Evolutionary conservation across 2,329 filamentous ascomycete genomes (phyloP).

Genomic region (Chaetomium olivaceum): DNA sequence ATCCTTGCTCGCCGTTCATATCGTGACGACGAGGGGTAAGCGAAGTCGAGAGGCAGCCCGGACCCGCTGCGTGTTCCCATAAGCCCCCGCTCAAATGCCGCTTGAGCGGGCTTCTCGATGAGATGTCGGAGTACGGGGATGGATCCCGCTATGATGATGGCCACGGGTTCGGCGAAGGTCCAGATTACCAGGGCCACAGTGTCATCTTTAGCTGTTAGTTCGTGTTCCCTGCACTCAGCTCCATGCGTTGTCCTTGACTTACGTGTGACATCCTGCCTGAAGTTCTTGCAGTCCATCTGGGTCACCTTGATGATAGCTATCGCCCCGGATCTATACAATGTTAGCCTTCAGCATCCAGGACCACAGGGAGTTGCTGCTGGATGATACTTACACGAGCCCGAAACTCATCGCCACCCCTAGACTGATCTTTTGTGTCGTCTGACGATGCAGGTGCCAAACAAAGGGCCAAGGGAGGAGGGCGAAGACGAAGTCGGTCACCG

Average conservation of each 20-base stretch:
- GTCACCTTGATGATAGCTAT: slow-evolving; percentile 13
- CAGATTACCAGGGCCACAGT: slow-evolving; percentile 11
- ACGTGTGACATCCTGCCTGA: slow-evolving; percentile 11
- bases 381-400: slow-evolving; percentile 2
- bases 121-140: slow-evolving; percentile 7
- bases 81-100: slow-evolving; percentile 41
- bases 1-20: background rate
- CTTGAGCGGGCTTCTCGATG: background rate
- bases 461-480: slow-evolving; percentile 16
- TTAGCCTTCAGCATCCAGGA: background rate
- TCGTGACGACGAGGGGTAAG: background rate
- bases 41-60: background rate
- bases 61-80: no score
- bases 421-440: background rate
- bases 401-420: slow-evolving; percentile 10
- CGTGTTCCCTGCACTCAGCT: background rate
- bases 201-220: slow-evolving; percentile 4
- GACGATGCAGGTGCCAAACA: slow-evolving; percentile 3
- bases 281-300: slow-evolving; percentile 10
- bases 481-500: slow-evolving; percentile 8
- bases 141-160: slow-evolving; percentile 15
- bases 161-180: slow-evolving; percentile 14
- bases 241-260: background rate
- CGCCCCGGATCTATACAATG: slow-evolving; percentile 1
- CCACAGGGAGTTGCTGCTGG: background rate